Percentiles rank a stretch among this genome's conserved stretches.
Evolutionary conservation across 1,139 yeast genomes (phyloP).

Genomic region (Hansenula sp.): DNA sequence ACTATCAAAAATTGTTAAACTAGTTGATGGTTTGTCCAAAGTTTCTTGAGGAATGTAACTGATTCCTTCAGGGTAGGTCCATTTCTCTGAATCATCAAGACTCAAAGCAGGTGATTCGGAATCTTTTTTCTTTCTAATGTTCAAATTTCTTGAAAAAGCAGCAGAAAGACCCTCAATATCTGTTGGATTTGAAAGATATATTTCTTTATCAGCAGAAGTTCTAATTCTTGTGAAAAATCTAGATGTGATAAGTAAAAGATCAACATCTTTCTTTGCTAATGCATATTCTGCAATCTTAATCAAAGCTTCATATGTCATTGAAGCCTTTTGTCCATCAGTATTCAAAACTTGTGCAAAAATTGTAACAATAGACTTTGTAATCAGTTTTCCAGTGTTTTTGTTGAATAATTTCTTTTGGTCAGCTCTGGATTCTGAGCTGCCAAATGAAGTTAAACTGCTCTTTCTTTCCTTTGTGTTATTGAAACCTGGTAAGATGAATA

Average conservation of each 20-base stretch:
- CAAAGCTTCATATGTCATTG: constrained; percentile 26
- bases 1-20: constrained; percentile 11
- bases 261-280: constrained; percentile 26
- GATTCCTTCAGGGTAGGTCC: constrained; percentile 61
- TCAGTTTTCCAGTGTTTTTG: constrained; percentile 12
- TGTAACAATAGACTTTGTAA: constrained; percentile 21
- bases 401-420: constrained; percentile 8
- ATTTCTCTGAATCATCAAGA: constrained; percentile 27
- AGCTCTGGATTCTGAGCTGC: constrained; percentile 2
- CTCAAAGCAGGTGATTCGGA: constrained; percentile 6
- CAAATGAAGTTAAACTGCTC: constrained; percentile 16
- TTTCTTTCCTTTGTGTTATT: constrained; percentile 14
- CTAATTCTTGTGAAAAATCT: constrained; percentile 55
- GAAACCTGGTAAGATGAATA: constrained; percentile 24
- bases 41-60: constrained; percentile 42
- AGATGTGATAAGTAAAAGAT: constrained; percentile 43
- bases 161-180: constrained; percentile 69
- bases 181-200: constrained; percentile 49
- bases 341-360: constrained; percentile 20
- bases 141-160: constrained; percentile 47
- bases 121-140: constrained; percentile 20
- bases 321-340: constrained; percentile 24
- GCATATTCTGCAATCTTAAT: constrained; percentile 28
- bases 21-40: constrained; percentile 31
- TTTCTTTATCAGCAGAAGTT: constrained; percentile 38